Conservation (phyloP, 1,284 basidiomycete species). For the Cystobasidium sp. region DNA sequence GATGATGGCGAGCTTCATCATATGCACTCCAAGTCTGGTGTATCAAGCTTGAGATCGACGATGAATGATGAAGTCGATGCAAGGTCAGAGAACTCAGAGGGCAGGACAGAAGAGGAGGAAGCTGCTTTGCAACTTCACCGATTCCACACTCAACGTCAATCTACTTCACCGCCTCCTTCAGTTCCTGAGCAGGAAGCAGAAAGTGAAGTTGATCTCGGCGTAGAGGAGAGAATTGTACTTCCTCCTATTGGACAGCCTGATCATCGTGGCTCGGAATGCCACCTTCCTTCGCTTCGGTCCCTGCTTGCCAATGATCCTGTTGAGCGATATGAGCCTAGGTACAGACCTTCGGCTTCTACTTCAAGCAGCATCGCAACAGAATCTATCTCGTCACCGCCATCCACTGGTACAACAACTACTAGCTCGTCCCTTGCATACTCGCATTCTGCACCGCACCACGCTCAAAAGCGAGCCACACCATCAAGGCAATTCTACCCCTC, state of each 20-base stretch:
- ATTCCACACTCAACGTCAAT: constrained; percentile 12
- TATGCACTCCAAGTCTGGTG: constrained; percentile 16
- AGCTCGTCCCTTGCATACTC: constrained; percentile 11
- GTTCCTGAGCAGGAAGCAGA: not conserved
- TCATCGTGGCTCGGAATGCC: constrained; percentile 35
- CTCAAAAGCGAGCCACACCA: constrained; percentile 38
- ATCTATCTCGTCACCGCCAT: constrained; percentile 1
- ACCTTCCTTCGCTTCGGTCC: constrained; percentile 37
- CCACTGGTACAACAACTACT: not conserved
- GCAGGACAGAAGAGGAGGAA: constrained; percentile 9
- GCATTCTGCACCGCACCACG: not conserved
- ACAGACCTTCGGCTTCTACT: not conserved
- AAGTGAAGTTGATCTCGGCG: not conserved
- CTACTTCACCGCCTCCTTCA: not conserved
- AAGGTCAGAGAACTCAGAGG: constrained; percentile 27
- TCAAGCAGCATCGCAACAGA: not conserved
- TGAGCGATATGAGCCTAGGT: not conserved
- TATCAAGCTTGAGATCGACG: constrained; percentile 39
- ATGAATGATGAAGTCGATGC: constrained; percentile 17
- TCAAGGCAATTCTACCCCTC: constrained; percentile 42
- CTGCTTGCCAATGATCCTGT: constrained; percentile 25
- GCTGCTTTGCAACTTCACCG: constrained; percentile 3
- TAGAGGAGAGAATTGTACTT: constrained; percentile 19
- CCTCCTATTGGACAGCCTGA: constrained; percentile 36
- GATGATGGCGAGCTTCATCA: not conserved